These are phyloP conservation scores for Irpex rosettiformis DNA, from an alignment of 1,284 basidiomycete genomes.

Conservation along the genomic window DNA sequence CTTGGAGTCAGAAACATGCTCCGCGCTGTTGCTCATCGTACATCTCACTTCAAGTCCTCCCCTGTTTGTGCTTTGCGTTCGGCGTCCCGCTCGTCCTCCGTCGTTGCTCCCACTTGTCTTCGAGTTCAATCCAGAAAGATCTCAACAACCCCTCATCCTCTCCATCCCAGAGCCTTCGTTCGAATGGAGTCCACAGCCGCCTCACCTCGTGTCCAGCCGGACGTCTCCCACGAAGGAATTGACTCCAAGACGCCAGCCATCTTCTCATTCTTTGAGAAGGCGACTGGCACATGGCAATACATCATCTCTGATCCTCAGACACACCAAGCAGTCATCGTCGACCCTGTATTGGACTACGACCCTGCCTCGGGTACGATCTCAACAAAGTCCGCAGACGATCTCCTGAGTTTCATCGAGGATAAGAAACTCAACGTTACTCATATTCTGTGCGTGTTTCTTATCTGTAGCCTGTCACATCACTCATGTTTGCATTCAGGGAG, in stretches of 20 bases:
- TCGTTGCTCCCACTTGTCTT: not conserved
- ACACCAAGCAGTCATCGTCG: slow-evolving; percentile 32
- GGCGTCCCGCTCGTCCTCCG: not conserved
- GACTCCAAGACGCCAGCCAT: slow-evolving; percentile 26
- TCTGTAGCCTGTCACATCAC: not conserved
- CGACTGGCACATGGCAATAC: slow-evolving; percentile 36
- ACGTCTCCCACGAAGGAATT: slow-evolving; percentile 21
- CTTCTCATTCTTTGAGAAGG: slow-evolving; percentile 31
- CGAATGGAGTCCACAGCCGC: not conserved
- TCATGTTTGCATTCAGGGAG: slow-evolving; percentile 25
- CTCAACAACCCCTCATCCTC: not conserved
- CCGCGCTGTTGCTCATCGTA: not conserved
- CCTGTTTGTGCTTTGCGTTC: not conserved
- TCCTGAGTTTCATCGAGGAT: slow-evolving; percentile 31
- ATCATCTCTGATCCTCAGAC: slow-evolving; percentile 32
- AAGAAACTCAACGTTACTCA: slow-evolving; percentile 30
- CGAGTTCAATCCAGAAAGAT: not conserved
- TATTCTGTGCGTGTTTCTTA: slow-evolving; percentile 27
- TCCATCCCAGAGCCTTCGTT: too few relatives aligned
- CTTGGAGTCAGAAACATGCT: not conserved
- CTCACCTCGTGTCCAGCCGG: slow-evolving; percentile 23
- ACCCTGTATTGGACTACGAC: slow-evolving; percentile 38
- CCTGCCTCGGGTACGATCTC: slow-evolving; percentile 30
- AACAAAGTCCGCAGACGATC: slow-evolving; percentile 33
- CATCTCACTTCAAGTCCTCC: not conserved